Percentiles rank a stretch among this genome's conserved stretches.
phyloP scores from a whole-genome alignment of 116 monocot species.

The Dioscorea cayenensis region DNA sequence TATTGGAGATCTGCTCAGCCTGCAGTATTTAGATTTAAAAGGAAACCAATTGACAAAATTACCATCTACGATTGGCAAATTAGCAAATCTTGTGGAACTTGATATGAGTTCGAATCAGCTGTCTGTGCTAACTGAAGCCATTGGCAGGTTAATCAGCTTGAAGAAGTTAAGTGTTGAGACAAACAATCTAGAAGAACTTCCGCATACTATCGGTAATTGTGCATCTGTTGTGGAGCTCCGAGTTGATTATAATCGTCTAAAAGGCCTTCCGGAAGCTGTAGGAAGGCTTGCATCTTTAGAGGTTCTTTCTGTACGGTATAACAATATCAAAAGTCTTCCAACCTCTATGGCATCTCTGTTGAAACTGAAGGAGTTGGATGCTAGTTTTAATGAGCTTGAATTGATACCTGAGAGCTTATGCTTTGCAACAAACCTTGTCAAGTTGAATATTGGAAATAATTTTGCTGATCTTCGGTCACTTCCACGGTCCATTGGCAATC shows the following conservation, averaged over 20 bases:
- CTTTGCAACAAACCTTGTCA: slow-evolving; percentile 59
- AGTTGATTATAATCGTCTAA: slow-evolving; percentile 59
- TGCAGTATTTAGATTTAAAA: slow-evolving; percentile 36
- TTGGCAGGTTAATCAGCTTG: slow-evolving; percentile 44
- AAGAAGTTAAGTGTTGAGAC: slow-evolving; percentile 59
- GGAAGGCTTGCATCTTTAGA: slow-evolving; percentile 58
- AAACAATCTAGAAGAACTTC: slow-evolving; percentile 65
- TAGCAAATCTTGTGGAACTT: slow-evolving; percentile 42
- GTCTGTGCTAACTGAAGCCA: slow-evolving; percentile 32
- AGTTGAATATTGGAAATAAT: slow-evolving; percentile 60
- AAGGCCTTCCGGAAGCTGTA: slow-evolving; percentile 64
- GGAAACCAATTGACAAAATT: slow-evolving; percentile 44
- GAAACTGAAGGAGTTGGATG: slow-evolving; percentile 61
- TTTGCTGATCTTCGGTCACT: slow-evolving; percentile 58
- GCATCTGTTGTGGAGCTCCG: slow-evolving; percentile 51
- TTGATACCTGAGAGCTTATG: slow-evolving; percentile 75
- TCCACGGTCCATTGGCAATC: slow-evolving; percentile 61
- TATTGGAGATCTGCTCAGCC: slow-evolving; percentile 44
- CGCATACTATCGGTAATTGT: slow-evolving; percentile 55
- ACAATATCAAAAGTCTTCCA: slow-evolving; percentile 55
- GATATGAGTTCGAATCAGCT: slow-evolving; percentile 52
- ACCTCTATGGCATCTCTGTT: slow-evolving; percentile 67
- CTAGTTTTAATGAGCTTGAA: slow-evolving; percentile 77
- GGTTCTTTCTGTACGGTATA: slow-evolving; percentile 53
- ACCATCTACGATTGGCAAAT: slow-evolving; percentile 38